Conservation (phyloP, 1,284 basidiomycete genomes). For the Trichosporon ovoides region DNA sequence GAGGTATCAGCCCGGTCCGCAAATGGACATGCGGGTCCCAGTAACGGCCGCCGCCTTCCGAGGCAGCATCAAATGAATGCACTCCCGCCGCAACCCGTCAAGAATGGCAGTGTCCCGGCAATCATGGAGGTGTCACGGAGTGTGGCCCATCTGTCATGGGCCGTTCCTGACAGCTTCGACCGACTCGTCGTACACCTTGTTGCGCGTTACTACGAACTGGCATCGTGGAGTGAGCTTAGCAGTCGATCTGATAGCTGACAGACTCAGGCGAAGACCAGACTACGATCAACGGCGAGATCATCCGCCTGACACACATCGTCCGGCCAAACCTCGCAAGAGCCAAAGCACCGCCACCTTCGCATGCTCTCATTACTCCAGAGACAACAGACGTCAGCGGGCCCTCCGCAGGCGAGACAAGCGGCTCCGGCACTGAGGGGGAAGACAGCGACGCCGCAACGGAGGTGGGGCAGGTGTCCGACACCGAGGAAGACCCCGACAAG, state of each 20-base stretch:
- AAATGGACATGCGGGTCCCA: slow-evolving; percentile 5
- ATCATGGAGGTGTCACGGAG: slow-evolving; percentile 43
- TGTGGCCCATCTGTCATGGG: slow-evolving; percentile 44
- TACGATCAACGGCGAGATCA: slow-evolving; percentile 15
- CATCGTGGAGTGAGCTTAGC: slow-evolving; percentile 45
- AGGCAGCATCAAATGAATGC: slow-evolving; percentile 25
- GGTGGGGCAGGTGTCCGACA: slow-evolving; percentile 24
- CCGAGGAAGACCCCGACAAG: slow-evolving; percentile 7
- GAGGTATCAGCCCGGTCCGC: slow-evolving; percentile 11
- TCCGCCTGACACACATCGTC: slow-evolving; percentile 46
- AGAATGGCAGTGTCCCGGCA: slow-evolving; percentile 20
- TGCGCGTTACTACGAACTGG: slow-evolving; percentile 44
- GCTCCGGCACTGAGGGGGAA: slow-evolving; percentile 15
- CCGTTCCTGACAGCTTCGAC: slow-evolving; percentile 42
- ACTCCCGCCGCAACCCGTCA: slow-evolving; percentile 27
- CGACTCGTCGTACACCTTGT: slow-evolving; percentile 45
- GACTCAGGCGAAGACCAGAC: slow-evolving; percentile 30
- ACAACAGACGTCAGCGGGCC: slow-evolving; percentile 35
- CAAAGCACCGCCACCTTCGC: background rate
- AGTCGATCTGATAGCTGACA: background rate
- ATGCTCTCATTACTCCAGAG: slow-evolving; percentile 40
- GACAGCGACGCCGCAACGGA: slow-evolving; percentile 17
- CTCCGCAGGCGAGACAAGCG: slow-evolving; percentile 21
- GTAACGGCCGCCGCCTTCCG: slow-evolving; percentile 25
- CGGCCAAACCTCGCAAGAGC: slow-evolving; percentile 32